Conservation (phyloP, 208 protist genomes). For the Vickermania spadyakhi region DNA sequence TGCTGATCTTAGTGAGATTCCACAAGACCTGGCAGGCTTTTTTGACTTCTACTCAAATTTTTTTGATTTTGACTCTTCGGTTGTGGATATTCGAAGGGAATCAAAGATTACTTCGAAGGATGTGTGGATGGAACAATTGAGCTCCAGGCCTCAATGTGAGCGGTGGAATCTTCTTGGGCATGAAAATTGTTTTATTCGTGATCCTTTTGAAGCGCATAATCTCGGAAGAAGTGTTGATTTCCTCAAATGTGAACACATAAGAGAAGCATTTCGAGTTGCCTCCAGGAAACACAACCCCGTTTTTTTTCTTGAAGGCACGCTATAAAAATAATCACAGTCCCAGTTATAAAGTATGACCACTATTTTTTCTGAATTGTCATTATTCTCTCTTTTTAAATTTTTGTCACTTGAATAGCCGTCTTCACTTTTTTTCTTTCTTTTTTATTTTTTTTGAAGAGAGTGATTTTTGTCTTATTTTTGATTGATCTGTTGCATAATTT, state of each 20-base stretch:
- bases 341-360: neutral
- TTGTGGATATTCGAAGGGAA: conserved; percentile 60
- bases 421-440: conserved; percentile 7
- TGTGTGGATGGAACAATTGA: conserved; percentile 31
- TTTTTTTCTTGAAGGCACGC: conserved; percentile 8
- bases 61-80: conserved; percentile 65
- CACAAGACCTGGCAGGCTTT: conserved; percentile 43
- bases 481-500: neutral
- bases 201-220: conserved; percentile 71
- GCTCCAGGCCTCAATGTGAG: conserved; percentile 16
- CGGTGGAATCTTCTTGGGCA: conserved; percentile 68
- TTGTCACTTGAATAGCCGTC: conserved; percentile 1
- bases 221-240: conserved; percentile 77
- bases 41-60: conserved; percentile 34
- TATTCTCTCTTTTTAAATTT: conserved; percentile 9
- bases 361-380: conserved; percentile 2
- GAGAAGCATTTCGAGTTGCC: conserved; percentile 53
- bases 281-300: conserved; percentile 17
- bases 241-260: conserved; percentile 54
- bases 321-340: neutral
- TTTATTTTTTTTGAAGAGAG: neutral
- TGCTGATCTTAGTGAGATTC: conserved; percentile 14
- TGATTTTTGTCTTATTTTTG: neutral
- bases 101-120: conserved; percentile 34
- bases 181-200: conserved; percentile 46